phyloP scores from a whole-genome alignment of 139 green algal genomes.

The Trebouxia sp. region DNA sequence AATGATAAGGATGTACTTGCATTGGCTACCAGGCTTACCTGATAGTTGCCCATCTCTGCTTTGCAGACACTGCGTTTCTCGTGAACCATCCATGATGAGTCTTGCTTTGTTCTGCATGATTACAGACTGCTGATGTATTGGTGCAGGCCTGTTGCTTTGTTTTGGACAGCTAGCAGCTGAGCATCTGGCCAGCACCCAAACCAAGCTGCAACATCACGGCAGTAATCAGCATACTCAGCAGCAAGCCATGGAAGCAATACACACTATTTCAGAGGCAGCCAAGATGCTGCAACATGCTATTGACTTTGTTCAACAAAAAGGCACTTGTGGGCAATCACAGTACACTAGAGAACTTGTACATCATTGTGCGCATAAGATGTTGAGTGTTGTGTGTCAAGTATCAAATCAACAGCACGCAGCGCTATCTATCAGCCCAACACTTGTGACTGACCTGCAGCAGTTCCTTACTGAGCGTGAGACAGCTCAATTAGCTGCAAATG shows the following conservation, averaged over 20 bases:
- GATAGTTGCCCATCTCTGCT: no score
- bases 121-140: background rate
- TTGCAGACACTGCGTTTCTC: no score
- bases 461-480: background rate
- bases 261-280: conserved; percentile 7
- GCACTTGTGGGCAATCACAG: background rate
- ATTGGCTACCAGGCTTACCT: no score
- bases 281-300: background rate
- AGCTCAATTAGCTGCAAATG: conserved; percentile 3
- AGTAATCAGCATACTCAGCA: background rate
- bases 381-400: background rate
- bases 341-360: background rate
- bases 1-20: no score
- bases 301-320: background rate
- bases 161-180: conserved; percentile 6
- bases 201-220: background rate
- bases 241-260: background rate
- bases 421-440: background rate
- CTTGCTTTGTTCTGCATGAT: no score
- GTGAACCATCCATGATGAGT: no score
- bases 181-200: background rate
- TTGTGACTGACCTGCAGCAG: background rate
- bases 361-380: conserved; percentile 8
- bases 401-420: background rate
- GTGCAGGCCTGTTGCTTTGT: background rate